phyloP scores from a whole-genome alignment of 257 asterid genomes.

The Solanum lignicaule region DNA sequence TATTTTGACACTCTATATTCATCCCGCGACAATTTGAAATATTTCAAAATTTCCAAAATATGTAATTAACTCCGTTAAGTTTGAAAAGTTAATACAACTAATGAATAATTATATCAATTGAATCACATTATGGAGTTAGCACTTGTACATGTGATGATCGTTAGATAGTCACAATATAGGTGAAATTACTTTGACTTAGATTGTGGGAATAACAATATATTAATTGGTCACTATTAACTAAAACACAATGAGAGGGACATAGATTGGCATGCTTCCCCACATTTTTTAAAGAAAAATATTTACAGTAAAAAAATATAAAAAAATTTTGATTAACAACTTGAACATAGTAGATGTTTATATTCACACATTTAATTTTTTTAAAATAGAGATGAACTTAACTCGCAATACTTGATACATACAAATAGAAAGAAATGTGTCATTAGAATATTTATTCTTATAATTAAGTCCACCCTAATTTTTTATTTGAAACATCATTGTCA shows the following conservation, averaged over 20 bases:
- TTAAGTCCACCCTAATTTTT: neutral
- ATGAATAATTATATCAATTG: neutral
- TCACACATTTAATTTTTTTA: neutral
- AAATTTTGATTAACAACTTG: neutral
- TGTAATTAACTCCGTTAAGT: neutral
- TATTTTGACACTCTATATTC: neutral
- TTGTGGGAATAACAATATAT: neutral
- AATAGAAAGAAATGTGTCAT: neutral
- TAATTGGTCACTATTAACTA: neutral
- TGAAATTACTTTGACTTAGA: neutral
- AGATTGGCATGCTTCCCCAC: neutral
- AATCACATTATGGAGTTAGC: neutral
- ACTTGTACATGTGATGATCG: neutral
- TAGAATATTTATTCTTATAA: neutral
- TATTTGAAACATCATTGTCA: neutral
- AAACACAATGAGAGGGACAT: neutral
- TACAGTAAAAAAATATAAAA: neutral
- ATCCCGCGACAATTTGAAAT: neutral
- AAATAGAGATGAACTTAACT: neutral
- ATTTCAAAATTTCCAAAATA: neutral
- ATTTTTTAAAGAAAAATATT: neutral
- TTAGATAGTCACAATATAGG: neutral
- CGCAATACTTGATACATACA: neutral
- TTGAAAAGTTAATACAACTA: neutral
- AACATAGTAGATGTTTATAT: neutral